Conservation (phyloP, 148 eudicot genomes). For the Silene conica region DNA sequence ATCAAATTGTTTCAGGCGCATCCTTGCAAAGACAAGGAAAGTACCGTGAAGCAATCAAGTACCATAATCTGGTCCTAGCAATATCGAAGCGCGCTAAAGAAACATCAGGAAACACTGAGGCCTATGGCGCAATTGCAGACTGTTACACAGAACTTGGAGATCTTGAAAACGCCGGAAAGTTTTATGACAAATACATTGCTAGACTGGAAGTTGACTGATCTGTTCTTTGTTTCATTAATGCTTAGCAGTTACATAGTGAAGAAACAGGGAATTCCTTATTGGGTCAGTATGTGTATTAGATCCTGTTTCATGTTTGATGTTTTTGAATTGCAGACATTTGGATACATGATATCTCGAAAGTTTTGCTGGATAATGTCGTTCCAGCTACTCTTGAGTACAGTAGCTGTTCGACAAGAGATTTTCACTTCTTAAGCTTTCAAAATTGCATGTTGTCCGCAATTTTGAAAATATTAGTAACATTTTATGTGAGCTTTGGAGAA, state of each 20-base stretch:
- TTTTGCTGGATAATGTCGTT: not conserved
- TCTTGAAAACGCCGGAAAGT: conserved; percentile 76
- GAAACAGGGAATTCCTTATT: not conserved
- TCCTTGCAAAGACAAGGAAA: conserved; percentile 94
- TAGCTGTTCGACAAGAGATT: not conserved
- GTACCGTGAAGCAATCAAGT: conserved; percentile 76
- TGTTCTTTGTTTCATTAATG: not conserved
- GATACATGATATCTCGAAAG: not conserved
- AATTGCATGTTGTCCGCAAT: too few relatives aligned
- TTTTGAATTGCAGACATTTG: not conserved
- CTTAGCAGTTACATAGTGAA: conserved; percentile 10
- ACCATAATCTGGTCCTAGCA: conserved; percentile 73
- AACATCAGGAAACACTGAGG: conserved; percentile 86
- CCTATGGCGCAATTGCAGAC: conserved; percentile 96
- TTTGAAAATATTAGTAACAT: too few relatives aligned
- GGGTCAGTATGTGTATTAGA: not conserved
- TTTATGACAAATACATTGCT: conserved; percentile 79
- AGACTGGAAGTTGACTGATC: conserved; percentile 64
- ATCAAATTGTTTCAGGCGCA: conserved; percentile 52
- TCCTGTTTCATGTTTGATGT: conserved; percentile 2
- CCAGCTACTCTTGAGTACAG: not conserved
- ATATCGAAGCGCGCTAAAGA: conserved; percentile 68
- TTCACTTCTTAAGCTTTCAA: not conserved
- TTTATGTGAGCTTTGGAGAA: conserved; percentile 46
- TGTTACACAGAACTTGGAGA: conserved; percentile 98